Conservation (phyloP, 192 early-diverging fungal species). For the Geranomyces michiganensis region DNA sequence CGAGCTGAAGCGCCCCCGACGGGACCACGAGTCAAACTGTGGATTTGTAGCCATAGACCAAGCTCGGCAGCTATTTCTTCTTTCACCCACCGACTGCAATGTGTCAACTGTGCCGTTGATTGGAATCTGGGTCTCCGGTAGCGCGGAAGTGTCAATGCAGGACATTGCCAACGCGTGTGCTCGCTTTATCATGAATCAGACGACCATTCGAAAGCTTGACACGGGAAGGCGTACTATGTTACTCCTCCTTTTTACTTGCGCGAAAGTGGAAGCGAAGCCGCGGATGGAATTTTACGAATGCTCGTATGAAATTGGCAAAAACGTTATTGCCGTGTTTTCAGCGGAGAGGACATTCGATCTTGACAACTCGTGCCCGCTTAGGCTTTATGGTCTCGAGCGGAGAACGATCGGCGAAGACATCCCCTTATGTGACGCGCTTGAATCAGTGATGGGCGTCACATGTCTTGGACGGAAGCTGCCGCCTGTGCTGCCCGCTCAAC, state of each 20-base stretch:
- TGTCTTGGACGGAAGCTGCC: too few relatives aligned
- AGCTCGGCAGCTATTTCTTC: neutral
- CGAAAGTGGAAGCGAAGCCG: neutral
- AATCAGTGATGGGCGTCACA: neutral
- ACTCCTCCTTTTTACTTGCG: neutral
- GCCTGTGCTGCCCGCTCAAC: too few relatives aligned
- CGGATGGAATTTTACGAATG: neutral
- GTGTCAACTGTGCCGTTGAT: neutral
- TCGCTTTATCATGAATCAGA: neutral
- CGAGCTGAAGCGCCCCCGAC: neutral
- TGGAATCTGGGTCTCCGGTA: neutral
- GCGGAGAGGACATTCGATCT: too few relatives aligned
- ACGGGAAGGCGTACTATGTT: neutral
- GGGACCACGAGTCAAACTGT: neutral
- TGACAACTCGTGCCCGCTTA: neutral
- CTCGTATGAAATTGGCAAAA: neutral
- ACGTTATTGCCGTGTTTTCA: too few relatives aligned
- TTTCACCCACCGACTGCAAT: neutral
- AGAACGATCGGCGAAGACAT: neutral
- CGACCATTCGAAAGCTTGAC: neutral
- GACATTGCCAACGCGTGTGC: neutral
- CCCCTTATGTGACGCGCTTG: neutral
- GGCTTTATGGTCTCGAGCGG: neutral
- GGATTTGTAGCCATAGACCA: slow-evolving; percentile 3
- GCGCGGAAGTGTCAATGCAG: neutral